Conservation (phyloP, 2,329 filamentous ascomycete species). For the Fusarium palustre region DNA sequence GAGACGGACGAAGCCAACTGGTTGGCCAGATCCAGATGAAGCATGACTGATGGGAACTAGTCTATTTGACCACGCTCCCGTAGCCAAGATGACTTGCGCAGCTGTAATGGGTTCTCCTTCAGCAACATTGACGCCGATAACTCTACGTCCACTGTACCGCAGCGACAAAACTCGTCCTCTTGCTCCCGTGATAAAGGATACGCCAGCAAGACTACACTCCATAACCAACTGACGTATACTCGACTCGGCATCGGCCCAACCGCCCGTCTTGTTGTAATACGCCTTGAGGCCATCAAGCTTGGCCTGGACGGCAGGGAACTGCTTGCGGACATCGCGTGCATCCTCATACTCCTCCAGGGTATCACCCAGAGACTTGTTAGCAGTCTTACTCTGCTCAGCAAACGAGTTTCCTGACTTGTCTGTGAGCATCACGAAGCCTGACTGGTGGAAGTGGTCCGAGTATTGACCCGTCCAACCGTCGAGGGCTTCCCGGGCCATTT, state of each 20-base stretch:
- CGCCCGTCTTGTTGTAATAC: slow-evolving; percentile 47
- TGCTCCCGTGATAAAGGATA: slow-evolving; percentile 49
- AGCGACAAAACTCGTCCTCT: slow-evolving; percentile 48
- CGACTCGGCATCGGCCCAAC: slow-evolving; percentile 51
- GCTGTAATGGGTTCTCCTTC: slow-evolving; percentile 61
- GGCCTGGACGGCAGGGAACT: slow-evolving; percentile 38
- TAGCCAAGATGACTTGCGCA: slow-evolving; percentile 71
- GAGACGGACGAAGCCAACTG: slow-evolving; percentile 72
- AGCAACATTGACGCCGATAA: slow-evolving; percentile 45
- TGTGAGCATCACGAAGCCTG: slow-evolving; percentile 50
- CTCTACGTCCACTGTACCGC: slow-evolving; percentile 18
- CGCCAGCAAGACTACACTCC: slow-evolving; percentile 47
- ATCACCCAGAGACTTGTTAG: slow-evolving; percentile 31
- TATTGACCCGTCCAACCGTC: slow-evolving; percentile 47
- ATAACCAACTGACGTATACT: slow-evolving; percentile 45
- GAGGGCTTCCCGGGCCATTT: slow-evolving; percentile 60
- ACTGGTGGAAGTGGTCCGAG: slow-evolving; percentile 48
- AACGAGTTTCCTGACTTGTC: slow-evolving; percentile 37
- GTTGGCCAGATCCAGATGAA: slow-evolving; percentile 73
- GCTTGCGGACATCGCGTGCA: slow-evolving; percentile 32
- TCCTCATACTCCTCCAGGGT: slow-evolving; percentile 44
- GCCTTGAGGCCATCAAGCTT: slow-evolving; percentile 44
- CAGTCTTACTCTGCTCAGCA: slow-evolving; percentile 34
- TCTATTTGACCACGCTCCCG: slow-evolving; percentile 73
- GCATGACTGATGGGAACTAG: slow-evolving; percentile 70